These are phyloP conservation scores for Selaginella tamariscina DNA, from an alignment of 75 land plant species.

Conservation along the genomic window DNA sequence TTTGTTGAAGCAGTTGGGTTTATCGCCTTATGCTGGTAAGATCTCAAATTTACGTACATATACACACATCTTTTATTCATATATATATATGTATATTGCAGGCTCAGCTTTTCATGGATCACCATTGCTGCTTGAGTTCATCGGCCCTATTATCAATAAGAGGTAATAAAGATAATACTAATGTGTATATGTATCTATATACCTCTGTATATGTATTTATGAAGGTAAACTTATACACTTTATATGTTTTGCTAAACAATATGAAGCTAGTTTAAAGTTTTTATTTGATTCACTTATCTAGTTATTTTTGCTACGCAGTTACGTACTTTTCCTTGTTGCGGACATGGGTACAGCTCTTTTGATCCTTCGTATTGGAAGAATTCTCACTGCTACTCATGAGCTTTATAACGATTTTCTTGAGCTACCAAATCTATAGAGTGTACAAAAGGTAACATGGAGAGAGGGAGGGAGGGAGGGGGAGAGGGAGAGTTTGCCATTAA, in stretches of 20 bases:
- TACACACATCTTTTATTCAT: neutral
- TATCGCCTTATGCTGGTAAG: constrained; percentile 34
- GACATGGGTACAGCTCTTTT: neutral
- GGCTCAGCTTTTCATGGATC: constrained; percentile 93
- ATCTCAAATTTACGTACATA: too few species aligned
- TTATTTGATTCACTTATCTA: too few species aligned
- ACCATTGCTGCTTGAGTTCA: constrained; percentile 52
- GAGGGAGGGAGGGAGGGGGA: too few species aligned
- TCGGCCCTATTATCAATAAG: constrained; percentile 45
- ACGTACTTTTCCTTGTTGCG: neutral
- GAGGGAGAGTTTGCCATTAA: too few species aligned
- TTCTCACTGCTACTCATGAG: neutral
- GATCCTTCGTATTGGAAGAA: neutral
- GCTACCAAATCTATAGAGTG: neutral
- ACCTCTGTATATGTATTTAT: too few species aligned
- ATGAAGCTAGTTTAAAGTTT: too few species aligned
- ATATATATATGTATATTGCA: constrained; percentile 17
- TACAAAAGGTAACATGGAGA: too few species aligned
- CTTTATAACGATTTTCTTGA: neutral
- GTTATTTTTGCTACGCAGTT: neutral
- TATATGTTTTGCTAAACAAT: too few species aligned
- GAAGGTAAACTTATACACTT: too few species aligned
- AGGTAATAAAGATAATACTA: neutral
- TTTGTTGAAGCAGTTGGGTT: constrained; percentile 26
- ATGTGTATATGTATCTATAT: too few species aligned